Percentiles rank a stretch among this genome's conserved stretches.
Evolutionary conservation across 179 eudicot genomes (phyloP).

Genomic region (Silene coronaria): DNA sequence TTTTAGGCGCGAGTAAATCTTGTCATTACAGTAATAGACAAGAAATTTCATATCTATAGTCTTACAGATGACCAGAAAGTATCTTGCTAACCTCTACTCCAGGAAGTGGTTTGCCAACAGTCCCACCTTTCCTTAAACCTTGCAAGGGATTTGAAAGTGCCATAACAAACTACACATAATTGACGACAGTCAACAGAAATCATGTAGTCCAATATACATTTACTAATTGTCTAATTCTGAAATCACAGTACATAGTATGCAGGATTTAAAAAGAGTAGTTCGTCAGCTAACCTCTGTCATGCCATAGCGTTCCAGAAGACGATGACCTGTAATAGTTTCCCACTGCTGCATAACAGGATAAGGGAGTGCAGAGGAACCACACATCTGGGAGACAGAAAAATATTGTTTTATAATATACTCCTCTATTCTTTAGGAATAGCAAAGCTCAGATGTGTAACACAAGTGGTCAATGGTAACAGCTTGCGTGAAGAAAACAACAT

Average conservation of each 20-base stretch:
- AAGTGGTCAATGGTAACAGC: not conserved
- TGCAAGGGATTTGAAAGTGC: conserved; percentile 80
- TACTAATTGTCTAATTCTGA: not conserved
- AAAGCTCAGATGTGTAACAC: conserved; percentile 7
- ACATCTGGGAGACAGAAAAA: conserved; percentile 57
- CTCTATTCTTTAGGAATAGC: not conserved
- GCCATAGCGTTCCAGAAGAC: conserved; percentile 93
- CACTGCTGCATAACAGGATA: conserved; percentile 96
- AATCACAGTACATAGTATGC: not conserved
- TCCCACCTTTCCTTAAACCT: conserved; percentile 85
- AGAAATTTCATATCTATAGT: not conserved
- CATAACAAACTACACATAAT: conserved; percentile 76
- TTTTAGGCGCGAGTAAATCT: not conserved
- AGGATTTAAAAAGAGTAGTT: conserved; percentile 1
- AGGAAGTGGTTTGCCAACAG: conserved; percentile 95
- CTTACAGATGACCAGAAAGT: conserved; percentile 2
- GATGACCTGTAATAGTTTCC: conserved; percentile 91
- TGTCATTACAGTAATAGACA: not conserved
- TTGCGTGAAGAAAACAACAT: conserved; percentile 1
- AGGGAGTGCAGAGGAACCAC: conserved; percentile 99
- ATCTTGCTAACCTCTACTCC: conserved; percentile 77
- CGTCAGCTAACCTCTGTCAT: conserved; percentile 82
- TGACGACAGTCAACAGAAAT: conserved; percentile 11
- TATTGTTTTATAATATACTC: not conserved
- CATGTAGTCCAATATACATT: not conserved